A percentile compares a stretch with the other conserved stretches of the same genome.
phyloP scores from a whole-genome alignment of 768 basidiomycete species.

The Leccinellum albellum region DNA sequence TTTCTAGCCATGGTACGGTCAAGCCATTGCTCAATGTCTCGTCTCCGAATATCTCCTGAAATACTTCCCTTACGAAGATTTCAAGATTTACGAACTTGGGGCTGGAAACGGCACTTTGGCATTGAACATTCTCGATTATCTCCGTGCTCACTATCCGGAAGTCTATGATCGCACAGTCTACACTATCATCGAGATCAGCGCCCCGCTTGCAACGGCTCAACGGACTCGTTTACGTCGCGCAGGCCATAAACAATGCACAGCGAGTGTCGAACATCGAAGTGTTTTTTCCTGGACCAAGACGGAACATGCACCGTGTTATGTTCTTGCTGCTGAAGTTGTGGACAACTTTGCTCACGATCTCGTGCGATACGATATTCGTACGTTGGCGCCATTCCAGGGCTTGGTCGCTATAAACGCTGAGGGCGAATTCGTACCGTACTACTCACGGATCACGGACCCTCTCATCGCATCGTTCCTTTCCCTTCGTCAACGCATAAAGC shows the following conservation, averaged over 20 bases:
- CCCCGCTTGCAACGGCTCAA: constrained; percentile 71
- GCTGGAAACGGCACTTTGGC: constrained; percentile 97
- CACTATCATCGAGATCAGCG: constrained; percentile 92
- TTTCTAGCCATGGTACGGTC: constrained; percentile 87
- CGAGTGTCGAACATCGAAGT: constrained; percentile 67
- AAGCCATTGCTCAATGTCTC: constrained; percentile 84
- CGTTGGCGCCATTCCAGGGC: constrained; percentile 80
- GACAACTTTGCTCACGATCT: constrained; percentile 98
- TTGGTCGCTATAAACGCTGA: constrained; percentile 71
- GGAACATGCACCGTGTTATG: constrained; percentile 84
- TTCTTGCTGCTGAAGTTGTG: constrained; percentile 95
- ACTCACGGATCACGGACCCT: constrained; percentile 81
- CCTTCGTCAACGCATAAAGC: constrained; percentile 57
- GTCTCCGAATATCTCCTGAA: constrained; percentile 91
- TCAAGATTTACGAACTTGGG: constrained; percentile 95
- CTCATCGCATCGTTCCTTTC: constrained; percentile 76
- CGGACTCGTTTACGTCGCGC: constrained; percentile 53
- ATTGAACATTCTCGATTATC: constrained; percentile 77
- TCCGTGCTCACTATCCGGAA: constrained; percentile 76
- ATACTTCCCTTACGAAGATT: constrained; percentile 94
- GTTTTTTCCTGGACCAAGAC: constrained; percentile 80
- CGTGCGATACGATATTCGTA: constrained; percentile 81
- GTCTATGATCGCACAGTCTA: constrained; percentile 93
- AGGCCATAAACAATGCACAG: constrained; percentile 39
- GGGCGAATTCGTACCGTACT: constrained; percentile 82